These are phyloP conservation scores for Lasiodiplodia citricola DNA, from an alignment of 2,329 filamentous ascomycete species.

Conservation along the genomic window DNA sequence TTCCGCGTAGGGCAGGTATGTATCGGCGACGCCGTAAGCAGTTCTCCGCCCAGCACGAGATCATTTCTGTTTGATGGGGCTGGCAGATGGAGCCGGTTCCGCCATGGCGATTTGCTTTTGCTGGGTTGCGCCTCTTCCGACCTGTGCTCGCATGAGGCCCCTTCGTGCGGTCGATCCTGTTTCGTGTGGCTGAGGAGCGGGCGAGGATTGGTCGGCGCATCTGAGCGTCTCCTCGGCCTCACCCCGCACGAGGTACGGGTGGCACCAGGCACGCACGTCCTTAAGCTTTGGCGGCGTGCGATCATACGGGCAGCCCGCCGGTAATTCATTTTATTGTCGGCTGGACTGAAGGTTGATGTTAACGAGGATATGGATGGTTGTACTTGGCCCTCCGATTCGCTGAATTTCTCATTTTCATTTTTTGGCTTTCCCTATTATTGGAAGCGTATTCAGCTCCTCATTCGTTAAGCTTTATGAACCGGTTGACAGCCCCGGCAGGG, in stretches of 20 bases:
- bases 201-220: neutral
- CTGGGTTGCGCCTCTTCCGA: neutral
- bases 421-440: neutral
- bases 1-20: conserved; percentile 14
- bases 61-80: neutral
- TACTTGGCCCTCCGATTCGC: neutral
- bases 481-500: neutral
- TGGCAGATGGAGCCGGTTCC: neutral
- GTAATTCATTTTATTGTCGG: neutral
- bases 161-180: conserved; percentile 15
- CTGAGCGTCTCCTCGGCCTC: neutral
- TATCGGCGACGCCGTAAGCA: conserved; percentile 17
- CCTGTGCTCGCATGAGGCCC: conserved; percentile 4
- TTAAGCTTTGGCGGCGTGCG: neutral
- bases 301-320: neutral
- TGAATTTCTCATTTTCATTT: neutral
- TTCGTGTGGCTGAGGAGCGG: conserved; percentile 1
- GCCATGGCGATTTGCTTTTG: neutral
- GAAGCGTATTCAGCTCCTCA: neutral
- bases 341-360: neutral
- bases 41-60: neutral
- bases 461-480: neutral
- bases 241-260: conserved; percentile 11
- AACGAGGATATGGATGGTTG: neutral
- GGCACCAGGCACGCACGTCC: conserved; percentile 7